These are phyloP conservation scores for Elongisporangium prolatum DNA, from an alignment of 352 stramenopile genomes.

Conservation along the genomic window DNA sequence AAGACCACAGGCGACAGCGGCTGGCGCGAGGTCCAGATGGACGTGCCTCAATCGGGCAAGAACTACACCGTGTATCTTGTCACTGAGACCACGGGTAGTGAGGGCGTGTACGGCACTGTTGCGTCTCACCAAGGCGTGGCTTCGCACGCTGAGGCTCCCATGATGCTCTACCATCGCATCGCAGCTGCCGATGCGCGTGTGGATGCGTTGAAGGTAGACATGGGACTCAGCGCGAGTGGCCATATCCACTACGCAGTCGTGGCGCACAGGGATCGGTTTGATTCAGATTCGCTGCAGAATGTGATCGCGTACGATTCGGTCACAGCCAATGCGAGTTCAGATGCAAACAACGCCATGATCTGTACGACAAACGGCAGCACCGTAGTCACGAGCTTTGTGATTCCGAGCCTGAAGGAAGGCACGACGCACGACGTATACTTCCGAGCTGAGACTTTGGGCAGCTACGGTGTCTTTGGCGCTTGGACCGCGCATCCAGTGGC, in stretches of 20 bases:
- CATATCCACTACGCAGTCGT: conserved; percentile 67
- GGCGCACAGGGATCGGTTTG: conserved; percentile 20
- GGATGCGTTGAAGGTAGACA: conserved; percentile 50
- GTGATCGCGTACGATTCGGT: conserved; percentile 9
- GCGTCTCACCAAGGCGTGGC: conserved; percentile 50
- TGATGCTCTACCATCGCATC: conserved; percentile 29
- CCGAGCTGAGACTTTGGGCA: conserved; percentile 66
- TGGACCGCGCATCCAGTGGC: conserved; percentile 45
- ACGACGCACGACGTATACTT: conserved; percentile 74
- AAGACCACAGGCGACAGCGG: conserved; percentile 24
- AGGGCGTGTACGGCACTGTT: conserved; percentile 69
- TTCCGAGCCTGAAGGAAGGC: conserved; percentile 46
- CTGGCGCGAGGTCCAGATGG: conserved; percentile 50
- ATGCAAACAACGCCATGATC: conserved; percentile 15
- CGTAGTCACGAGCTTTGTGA: conserved; percentile 29
- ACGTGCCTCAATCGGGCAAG: conserved; percentile 34
- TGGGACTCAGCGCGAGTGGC: conserved; percentile 39
- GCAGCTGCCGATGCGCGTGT: conserved; percentile 54
- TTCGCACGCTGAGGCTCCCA: conserved; percentile 40
- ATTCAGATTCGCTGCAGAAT: conserved; percentile 13
- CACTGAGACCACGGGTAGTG: conserved; percentile 60
- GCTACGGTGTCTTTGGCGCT: conserved; percentile 55
- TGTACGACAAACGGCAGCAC: conserved; percentile 19
- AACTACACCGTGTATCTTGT: conserved; percentile 78
- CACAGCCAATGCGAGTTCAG: conserved; percentile 4